phyloP scores from a whole-genome alignment of 2,329 filamentous ascomycete species.

The Albophoma yamanashiensis region DNA sequence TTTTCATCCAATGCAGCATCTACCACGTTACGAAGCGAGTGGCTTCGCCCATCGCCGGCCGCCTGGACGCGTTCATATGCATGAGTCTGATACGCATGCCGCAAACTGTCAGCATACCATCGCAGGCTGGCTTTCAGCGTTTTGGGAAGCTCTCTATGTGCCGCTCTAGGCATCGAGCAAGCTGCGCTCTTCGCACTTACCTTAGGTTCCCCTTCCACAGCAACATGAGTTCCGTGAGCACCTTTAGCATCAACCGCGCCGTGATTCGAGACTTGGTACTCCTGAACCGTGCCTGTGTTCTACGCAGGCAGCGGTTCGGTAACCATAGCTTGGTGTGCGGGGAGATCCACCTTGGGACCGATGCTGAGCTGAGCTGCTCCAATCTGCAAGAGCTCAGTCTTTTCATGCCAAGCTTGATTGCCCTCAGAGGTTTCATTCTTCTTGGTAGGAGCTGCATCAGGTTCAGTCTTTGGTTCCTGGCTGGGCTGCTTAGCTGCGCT shows the following conservation, averaged over 20 bases:
- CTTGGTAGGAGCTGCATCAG: background rate
- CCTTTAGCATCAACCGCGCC: background rate
- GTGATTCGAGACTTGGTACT: background rate
- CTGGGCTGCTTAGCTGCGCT: background rate
- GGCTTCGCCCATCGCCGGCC: background rate
- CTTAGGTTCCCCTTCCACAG: background rate
- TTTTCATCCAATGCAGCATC: background rate
- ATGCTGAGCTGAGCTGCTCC: background rate
- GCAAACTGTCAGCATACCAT: background rate
- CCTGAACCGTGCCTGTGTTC: constrained; percentile 5
- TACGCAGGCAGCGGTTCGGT: constrained; percentile 7
- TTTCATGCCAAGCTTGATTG: background rate
- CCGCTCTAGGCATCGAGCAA: background rate
- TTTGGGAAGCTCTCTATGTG: background rate
- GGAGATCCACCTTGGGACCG: background rate
- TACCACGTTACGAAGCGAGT: background rate
- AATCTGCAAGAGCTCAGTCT: background rate
- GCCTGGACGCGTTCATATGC: background rate
- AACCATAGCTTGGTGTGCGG: background rate
- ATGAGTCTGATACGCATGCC: background rate
- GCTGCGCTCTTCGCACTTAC: background rate
- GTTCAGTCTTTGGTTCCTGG: background rate
- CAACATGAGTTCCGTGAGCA: background rate
- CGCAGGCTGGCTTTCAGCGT: background rate
- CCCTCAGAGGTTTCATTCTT: background rate